A percentile compares a stretch with the other conserved stretches of the same genome.
phyloP scores from a whole-genome alignment of 768 basidiomycete species.

The Rhodotorula kratochvilovae region DNA sequence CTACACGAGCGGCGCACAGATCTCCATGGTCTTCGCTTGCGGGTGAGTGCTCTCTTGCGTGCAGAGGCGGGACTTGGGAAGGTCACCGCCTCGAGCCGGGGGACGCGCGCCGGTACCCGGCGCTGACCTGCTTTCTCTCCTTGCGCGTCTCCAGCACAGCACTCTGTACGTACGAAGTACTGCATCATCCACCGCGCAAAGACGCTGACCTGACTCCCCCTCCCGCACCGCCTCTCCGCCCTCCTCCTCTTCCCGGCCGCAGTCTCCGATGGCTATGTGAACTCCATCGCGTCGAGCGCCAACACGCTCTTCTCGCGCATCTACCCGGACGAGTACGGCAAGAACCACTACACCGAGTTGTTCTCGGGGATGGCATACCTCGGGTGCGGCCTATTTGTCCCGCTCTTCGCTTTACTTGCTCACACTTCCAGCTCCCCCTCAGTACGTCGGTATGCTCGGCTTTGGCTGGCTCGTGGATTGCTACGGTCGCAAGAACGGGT shows the following conservation, averaged over 20 bases:
- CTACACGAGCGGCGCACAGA: neutral
- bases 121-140: neutral
- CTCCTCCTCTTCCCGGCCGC: no score
- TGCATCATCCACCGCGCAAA: no score
- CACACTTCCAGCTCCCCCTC: no score
- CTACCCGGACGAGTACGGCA: constrained; percentile 56
- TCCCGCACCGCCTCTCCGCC: no score
- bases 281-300: neutral
- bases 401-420: no score
- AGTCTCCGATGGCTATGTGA: neutral
- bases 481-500: constrained; percentile 61
- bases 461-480: constrained; percentile 53
- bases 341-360: constrained; percentile 53
- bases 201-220: no score
- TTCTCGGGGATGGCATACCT: constrained; percentile 68
- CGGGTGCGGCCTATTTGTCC: constrained; percentile 54
- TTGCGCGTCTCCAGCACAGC: neutral
- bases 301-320: constrained; percentile 58
- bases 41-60: neutral
- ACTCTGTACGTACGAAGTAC: neutral
- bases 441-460: constrained; percentile 73
- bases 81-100: neutral
- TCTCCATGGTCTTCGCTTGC: constrained; percentile 21
- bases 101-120: no score
- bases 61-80: neutral